Evolutionary conservation across 257 asterid species (phyloP).

Genomic region (Solanum medicagineum): DNA sequence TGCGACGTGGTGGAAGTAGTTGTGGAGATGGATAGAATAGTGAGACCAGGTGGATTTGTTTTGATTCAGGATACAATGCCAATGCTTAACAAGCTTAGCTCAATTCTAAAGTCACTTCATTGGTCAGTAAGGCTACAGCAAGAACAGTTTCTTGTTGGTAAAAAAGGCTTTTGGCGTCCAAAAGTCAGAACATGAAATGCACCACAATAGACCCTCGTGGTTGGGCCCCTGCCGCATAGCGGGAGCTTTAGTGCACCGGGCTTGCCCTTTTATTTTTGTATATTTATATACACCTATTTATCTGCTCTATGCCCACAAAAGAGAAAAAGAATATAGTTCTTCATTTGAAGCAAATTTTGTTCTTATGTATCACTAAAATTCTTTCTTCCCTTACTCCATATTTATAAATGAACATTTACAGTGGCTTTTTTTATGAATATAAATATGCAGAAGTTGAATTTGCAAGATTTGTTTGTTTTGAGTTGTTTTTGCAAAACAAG

Average conservation of each 20-base stretch:
- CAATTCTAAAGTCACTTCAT: slow-evolving; percentile 41
- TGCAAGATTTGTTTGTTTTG: background rate
- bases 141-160: slow-evolving; percentile 56
- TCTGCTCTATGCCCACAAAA: background rate
- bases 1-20: slow-evolving; percentile 48
- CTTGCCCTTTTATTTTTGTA: background rate
- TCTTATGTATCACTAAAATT: background rate
- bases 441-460: background rate
- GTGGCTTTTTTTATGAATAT: too few species aligned
- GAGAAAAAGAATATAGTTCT: background rate
- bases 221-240: too few species aligned
- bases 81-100: slow-evolving; percentile 21
- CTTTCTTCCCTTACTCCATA: too few species aligned
- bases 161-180: slow-evolving; percentile 63
- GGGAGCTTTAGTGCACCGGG: too few species aligned
- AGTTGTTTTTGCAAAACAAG: background rate
- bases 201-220: too few species aligned
- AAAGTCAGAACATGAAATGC: slow-evolving; percentile 2
- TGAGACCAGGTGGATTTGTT: slow-evolving; percentile 59
- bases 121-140: slow-evolving; percentile 47
- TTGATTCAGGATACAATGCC: slow-evolving; percentile 48
- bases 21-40: slow-evolving; percentile 58
- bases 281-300: background rate
- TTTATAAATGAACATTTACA: too few species aligned
- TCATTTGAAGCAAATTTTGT: background rate